phyloP scores from a whole-genome alignment of 2,329 filamentous ascomycete species.

The Daldinia eschscholtzii region DNA sequence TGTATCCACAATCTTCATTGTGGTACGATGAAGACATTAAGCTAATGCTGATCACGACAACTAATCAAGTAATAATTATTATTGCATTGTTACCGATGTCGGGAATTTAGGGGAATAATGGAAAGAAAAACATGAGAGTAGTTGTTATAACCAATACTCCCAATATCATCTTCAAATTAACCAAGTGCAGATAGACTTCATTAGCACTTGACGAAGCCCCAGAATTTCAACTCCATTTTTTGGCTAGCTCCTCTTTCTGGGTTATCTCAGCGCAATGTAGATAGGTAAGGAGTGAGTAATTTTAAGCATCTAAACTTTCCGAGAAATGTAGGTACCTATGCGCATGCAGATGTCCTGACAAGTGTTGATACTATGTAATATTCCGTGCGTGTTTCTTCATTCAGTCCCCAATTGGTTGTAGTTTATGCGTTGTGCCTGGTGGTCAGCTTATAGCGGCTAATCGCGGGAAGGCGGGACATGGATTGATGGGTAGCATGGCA shows the following conservation, averaged over 20 bases:
- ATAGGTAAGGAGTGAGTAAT: neutral
- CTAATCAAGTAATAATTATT: no score
- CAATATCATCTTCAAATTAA: no score
- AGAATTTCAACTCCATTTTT: neutral
- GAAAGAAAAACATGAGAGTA: no score
- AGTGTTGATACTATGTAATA: neutral
- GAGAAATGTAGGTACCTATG: no score
- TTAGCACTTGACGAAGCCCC: no score
- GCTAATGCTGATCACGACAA: neutral
- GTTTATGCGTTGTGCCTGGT: neutral
- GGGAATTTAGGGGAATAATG: no score
- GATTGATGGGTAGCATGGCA: neutral
- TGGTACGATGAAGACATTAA: neutral
- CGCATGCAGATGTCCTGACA: no score
- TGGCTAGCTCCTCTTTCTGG: neutral
- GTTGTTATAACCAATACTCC: no score
- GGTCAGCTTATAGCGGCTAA: slow-evolving; percentile 39
- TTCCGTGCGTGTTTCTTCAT: neutral
- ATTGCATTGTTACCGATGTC: no score
- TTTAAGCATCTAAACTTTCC: no score
- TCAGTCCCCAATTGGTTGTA: neutral
- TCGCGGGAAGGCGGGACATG: slow-evolving; percentile 21
- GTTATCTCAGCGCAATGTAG: neutral
- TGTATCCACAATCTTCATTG: neutral
- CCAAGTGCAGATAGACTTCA: no score